Conservation (phyloP, 2,329 filamentous ascomycete species). For the Penicillium sclerotigenum region DNA sequence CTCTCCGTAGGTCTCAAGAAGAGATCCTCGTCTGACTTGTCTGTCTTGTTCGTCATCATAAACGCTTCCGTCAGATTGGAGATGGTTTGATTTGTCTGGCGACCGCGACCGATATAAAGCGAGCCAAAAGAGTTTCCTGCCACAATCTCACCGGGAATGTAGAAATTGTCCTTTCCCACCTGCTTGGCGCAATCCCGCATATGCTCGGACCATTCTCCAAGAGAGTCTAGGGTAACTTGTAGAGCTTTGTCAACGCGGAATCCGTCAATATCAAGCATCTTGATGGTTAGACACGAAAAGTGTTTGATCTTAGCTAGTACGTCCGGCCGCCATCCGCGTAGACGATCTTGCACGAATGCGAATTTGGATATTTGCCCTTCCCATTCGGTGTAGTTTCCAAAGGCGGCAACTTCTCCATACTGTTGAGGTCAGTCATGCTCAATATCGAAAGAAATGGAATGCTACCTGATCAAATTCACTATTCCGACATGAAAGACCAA, state of each 20-base stretch:
- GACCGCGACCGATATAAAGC: conserved; percentile 60
- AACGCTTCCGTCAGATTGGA: conserved; percentile 50
- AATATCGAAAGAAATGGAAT: background rate
- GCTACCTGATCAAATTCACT: conserved; percentile 59
- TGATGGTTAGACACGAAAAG: conserved; percentile 61
- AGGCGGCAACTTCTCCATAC: conserved; percentile 62
- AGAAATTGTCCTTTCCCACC: conserved; percentile 62
- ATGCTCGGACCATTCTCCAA: conserved; percentile 57
- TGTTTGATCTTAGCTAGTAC: conserved; percentile 59
- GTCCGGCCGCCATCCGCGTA: conserved; percentile 60
- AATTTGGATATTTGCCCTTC: conserved; percentile 63
- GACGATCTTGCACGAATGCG: conserved; percentile 64
- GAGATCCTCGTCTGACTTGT: conserved; percentile 37
- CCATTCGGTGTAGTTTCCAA: conserved; percentile 62
- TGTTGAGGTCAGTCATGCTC: conserved; percentile 23
- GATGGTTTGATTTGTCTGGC: conserved; percentile 50
- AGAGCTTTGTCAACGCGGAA: conserved; percentile 66
- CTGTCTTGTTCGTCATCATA: conserved; percentile 42
- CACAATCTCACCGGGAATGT: conserved; percentile 62
- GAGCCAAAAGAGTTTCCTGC: conserved; percentile 60
- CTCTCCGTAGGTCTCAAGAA: conserved; percentile 49
- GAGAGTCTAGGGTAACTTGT: conserved; percentile 60
- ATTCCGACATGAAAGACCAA: conserved; percentile 52
- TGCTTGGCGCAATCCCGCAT: conserved; percentile 54
- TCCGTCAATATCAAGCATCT: conserved; percentile 61